Conservation (phyloP, 345 rosid genomes). For the Ricinus communis region DNA sequence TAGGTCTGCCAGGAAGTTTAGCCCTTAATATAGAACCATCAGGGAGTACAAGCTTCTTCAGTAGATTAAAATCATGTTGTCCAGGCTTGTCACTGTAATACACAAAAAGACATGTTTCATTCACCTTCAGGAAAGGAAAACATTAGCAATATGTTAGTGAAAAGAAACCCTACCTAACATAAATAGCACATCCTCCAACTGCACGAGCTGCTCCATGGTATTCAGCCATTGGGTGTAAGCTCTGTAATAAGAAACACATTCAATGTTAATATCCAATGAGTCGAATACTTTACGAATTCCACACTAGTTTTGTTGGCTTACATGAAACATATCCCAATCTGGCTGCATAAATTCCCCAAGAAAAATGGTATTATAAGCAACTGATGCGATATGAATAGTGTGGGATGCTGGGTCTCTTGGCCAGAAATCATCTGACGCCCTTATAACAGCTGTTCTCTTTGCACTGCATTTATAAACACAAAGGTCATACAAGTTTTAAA, state of each 20-base stretch:
- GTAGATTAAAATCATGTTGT: slow-evolving; percentile 58
- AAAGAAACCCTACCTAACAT: slow-evolving; percentile 44
- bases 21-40: slow-evolving; percentile 71
- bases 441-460: slow-evolving; percentile 49
- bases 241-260: slow-evolving; percentile 33
- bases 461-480: slow-evolving; percentile 36
- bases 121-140: not conserved
- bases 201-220: slow-evolving; percentile 74
- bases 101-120: not conserved
- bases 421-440: slow-evolving; percentile 76
- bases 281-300: not conserved
- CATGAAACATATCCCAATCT: slow-evolving; percentile 82
- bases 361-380: slow-evolving; percentile 64
- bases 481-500: not conserved
- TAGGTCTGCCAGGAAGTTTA: slow-evolving; percentile 68
- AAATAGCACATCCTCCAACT: slow-evolving; percentile 61
- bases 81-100: slow-evolving; percentile 64
- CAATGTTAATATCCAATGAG: not conserved
- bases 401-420: slow-evolving; percentile 69
- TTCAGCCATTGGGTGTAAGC: slow-evolving; percentile 70
- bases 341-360: slow-evolving; percentile 77
- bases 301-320: slow-evolving; percentile 22
- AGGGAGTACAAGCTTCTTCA: slow-evolving; percentile 63
- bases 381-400: slow-evolving; percentile 71
- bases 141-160: not conserved